Conservation (phyloP, 768 basidiomycete genomes). For the Mycena galericulata region DNA sequence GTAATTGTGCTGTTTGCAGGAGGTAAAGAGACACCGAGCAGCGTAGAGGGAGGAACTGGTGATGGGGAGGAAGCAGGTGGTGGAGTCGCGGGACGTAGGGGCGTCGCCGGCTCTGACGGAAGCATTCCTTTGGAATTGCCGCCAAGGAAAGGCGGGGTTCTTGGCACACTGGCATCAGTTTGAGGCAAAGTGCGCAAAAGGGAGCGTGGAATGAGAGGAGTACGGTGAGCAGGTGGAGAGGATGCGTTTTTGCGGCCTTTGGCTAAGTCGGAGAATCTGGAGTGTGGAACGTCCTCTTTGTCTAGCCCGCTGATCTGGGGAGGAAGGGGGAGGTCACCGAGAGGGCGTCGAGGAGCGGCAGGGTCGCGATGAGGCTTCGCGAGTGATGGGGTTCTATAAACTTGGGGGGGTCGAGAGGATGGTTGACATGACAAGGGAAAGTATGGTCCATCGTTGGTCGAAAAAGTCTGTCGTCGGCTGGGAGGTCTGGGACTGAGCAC, state of each 20-base stretch:
- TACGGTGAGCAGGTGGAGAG: neutral
- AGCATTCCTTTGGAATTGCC: neutral
- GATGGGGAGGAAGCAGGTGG: neutral
- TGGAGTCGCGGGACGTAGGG: neutral
- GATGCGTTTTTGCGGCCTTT: neutral
- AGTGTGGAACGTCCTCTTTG: neutral
- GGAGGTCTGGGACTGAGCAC: neutral
- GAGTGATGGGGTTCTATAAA: constrained; percentile 4
- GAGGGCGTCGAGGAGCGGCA: constrained; percentile 32
- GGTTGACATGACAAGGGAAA: constrained; percentile 9
- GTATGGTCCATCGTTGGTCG: neutral
- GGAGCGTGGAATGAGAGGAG: neutral
- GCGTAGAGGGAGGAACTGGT: neutral
- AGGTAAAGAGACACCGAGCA: neutral
- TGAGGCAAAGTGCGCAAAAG: neutral
- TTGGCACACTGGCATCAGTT: neutral
- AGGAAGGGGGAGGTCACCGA: constrained; percentile 34
- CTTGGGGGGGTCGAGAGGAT: neutral
- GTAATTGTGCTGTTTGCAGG: neutral
- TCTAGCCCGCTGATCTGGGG: neutral
- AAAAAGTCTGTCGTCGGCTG: neutral
- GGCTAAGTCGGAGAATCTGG: neutral
- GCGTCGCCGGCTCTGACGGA: neutral
- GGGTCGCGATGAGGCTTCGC: constrained; percentile 9
- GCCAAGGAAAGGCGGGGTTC: constrained; percentile 2